Evolutionary conservation across 345 rosid genomes (phyloP).

Genomic region (Laguncularia racemosa): DNA sequence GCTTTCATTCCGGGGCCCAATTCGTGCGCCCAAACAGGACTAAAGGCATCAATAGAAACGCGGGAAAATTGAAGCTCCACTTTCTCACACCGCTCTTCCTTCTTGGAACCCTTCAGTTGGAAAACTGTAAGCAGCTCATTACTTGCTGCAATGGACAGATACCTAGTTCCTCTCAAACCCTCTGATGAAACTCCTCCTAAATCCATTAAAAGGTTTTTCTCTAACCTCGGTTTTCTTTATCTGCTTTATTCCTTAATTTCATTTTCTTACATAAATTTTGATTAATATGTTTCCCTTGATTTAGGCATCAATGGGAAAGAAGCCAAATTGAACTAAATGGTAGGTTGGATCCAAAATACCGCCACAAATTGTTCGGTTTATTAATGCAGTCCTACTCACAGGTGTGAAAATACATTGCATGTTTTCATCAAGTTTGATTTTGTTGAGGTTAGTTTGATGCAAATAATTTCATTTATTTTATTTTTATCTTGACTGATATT

Average conservation of each 20-base stretch:
- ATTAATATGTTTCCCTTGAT: no score
- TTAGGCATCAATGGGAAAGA: slow-evolving; percentile 48
- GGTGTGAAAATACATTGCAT: slow-evolving; percentile 21
- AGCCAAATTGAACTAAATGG: slow-evolving; percentile 57
- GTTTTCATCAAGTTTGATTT: no score
- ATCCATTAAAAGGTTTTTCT: slow-evolving; percentile 2
- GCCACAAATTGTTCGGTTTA: slow-evolving; percentile 39
- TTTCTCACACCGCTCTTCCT: no score
- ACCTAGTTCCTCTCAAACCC: slow-evolving; percentile 10
- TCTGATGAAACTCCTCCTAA: background rate
- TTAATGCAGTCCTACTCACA: slow-evolving; percentile 61
- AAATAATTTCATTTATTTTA: no score
- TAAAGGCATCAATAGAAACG: no score
- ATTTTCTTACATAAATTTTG: no score
- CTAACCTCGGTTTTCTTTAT: background rate
- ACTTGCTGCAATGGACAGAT: slow-evolving; percentile 8
- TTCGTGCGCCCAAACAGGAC: no score
- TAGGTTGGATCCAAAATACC: slow-evolving; percentile 37
- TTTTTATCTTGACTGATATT: background rate
- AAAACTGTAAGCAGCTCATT: background rate
- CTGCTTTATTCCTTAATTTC: background rate
- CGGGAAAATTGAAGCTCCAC: no score
- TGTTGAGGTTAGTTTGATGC: no score
- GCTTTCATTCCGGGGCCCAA: no score
- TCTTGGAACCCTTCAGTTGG: no score